These are phyloP conservation scores for Drosera capensis DNA, from an alignment of 148 eudicot species.

Conservation along the genomic window DNA sequence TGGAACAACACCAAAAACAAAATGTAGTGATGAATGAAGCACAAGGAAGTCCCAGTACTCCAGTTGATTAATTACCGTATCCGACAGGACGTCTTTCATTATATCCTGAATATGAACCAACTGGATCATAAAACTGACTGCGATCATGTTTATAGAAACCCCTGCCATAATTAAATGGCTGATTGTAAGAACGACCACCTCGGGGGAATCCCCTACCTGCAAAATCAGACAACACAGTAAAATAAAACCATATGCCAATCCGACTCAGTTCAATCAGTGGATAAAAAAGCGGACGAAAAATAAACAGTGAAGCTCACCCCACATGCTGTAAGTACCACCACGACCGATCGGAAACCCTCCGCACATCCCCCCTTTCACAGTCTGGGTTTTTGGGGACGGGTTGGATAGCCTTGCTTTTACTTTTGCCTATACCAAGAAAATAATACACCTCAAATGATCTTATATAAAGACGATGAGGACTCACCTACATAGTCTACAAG, in stretches of 20 bases:
- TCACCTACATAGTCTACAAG: too few relatives aligned
- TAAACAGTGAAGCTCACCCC: conserved; percentile 5
- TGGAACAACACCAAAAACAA: too few relatives aligned
- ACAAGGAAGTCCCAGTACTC: too few relatives aligned
- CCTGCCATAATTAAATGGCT: conserved; percentile 41
- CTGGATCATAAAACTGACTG: conserved; percentile 35
- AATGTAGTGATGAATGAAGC: neutral
- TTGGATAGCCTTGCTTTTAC: conserved; percentile 78
- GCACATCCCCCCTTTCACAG: conserved; percentile 76
- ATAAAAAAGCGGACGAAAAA: conserved; percentile 5
- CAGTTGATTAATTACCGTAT: conserved; percentile 12
- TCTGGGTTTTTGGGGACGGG: conserved; percentile 76
- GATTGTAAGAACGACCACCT: conserved; percentile 23
- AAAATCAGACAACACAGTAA: conserved; percentile 6
- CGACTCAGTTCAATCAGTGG: conserved; percentile 1
- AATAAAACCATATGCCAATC: neutral
- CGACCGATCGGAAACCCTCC: conserved; percentile 72
- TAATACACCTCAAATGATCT: neutral
- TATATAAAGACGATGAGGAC: neutral
- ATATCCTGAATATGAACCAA: conserved; percentile 40
- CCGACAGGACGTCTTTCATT: conserved; percentile 27
- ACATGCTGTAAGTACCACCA: conserved; percentile 21
- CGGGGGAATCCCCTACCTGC: conserved; percentile 52
- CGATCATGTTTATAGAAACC: conserved; percentile 31
- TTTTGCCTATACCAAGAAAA: conserved; percentile 22